Percentiles rank a stretch among this genome's conserved stretches.
These are phyloP conservation scores for Sporothrix humicola DNA, from an alignment of 2,329 filamentous ascomycete genomes.

Conservation along the genomic window DNA sequence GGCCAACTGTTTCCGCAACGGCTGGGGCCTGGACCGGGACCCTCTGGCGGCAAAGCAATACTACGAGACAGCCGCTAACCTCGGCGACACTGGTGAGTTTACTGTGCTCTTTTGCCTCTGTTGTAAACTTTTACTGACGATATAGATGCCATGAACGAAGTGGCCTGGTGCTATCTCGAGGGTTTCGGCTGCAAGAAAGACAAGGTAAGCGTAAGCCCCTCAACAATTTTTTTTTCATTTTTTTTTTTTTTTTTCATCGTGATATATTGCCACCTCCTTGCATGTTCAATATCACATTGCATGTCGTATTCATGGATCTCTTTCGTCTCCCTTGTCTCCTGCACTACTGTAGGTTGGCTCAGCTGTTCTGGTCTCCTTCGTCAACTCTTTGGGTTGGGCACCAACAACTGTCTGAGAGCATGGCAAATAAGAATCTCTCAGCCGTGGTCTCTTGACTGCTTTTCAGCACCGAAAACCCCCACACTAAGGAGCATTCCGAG, in stretches of 20 bases:
- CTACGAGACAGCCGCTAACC: conserved; percentile 95
- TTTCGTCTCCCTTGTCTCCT: neutral
- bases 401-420: neutral
- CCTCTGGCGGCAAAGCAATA: conserved; percentile 88
- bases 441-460: conserved; percentile 9
- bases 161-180: conserved; percentile 92
- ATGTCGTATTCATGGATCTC: neutral
- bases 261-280: neutral
- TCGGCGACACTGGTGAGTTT: conserved; percentile 78
- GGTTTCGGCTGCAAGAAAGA: conserved; percentile 98
- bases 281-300: conserved; percentile 15
- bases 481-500: neutral
- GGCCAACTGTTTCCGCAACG: conserved; percentile 89
- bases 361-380: neutral
- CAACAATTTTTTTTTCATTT: neutral
- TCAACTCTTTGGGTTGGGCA: neutral
- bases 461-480: neutral
- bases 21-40: conserved; percentile 90
- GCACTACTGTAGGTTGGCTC: neutral
- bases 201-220: conserved; percentile 71
- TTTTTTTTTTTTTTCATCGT: neutral
- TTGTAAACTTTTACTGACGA: conserved; percentile 17
- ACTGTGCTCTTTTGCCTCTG: neutral
- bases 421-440: neutral
- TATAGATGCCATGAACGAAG: conserved; percentile 93